Conservation (phyloP, 192 early-diverging fungal genomes). For the Coemansia sp. region DNA sequence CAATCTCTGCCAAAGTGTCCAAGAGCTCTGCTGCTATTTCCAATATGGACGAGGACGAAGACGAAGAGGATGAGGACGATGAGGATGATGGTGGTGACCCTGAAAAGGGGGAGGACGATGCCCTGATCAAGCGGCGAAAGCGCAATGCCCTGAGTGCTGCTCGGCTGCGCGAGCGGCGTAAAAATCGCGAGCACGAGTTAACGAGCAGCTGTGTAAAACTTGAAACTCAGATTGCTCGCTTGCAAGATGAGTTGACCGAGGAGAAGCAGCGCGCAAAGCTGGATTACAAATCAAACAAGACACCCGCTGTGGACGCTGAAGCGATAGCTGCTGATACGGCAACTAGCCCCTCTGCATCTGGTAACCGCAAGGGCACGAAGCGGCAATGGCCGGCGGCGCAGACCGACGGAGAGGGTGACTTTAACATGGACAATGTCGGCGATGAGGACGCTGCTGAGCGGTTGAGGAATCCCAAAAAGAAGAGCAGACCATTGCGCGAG, state of each 20-base stretch:
- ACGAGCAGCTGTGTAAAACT: slow-evolving; percentile 34
- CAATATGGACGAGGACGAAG: neutral
- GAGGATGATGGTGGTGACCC: neutral
- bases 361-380: slow-evolving; percentile 7
- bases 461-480: slow-evolving; percentile 11
- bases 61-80: slow-evolving; percentile 9
- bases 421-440: slow-evolving; percentile 13
- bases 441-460: slow-evolving; percentile 2
- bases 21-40: slow-evolving; percentile 2
- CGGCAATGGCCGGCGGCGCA: slow-evolving; percentile 12
- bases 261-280: slow-evolving; percentile 43
- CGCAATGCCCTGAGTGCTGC: slow-evolving; percentile 57
- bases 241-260: slow-evolving; percentile 37
- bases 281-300: slow-evolving; percentile 3
- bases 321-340: neutral
- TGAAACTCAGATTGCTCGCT: slow-evolving; percentile 35
- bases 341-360: neutral
- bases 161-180: slow-evolving; percentile 53
- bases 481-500: slow-evolving; percentile 39
- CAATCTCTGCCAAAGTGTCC: neutral
- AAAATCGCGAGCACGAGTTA: slow-evolving; percentile 45
- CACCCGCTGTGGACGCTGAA: neutral
- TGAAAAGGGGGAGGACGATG: slow-evolving; percentile 35
- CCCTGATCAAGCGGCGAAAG: slow-evolving; percentile 45
- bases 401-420: slow-evolving; percentile 17